These are phyloP conservation scores for Geotrichum bryndzae DNA, from an alignment of 1,139 yeast species.

Conservation along the genomic window DNA sequence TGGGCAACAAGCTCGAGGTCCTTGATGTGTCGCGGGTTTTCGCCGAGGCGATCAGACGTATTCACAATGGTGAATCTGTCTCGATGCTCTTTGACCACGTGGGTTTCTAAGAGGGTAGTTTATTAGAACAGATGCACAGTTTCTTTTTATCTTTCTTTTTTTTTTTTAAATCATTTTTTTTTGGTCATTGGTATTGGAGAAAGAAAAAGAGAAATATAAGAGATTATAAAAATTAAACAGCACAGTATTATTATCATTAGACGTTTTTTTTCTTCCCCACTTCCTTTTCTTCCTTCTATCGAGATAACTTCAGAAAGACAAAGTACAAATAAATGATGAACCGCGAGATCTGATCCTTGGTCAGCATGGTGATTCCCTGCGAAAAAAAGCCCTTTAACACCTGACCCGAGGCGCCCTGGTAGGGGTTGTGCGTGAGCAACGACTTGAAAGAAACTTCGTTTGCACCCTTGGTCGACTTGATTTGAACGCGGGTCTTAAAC, in stretches of 20 bases:
- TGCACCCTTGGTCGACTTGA: conserved; percentile 35
- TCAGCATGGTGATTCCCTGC: conserved; percentile 36
- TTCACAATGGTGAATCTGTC: conserved; percentile 94
- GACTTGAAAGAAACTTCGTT: neutral
- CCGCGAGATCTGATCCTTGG: conserved; percentile 33
- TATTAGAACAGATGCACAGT: neutral
- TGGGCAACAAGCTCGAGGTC: conserved; percentile 64
- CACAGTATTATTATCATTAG: neutral
- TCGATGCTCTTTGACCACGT: conserved; percentile 83
- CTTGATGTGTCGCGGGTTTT: conserved; percentile 82
- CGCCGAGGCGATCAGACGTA: conserved; percentile 92
- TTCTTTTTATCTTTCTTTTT: conserved; percentile 1
- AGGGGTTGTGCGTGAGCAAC: conserved; percentile 43
- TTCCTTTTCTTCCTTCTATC: neutral
- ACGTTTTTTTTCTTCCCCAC: neutral
- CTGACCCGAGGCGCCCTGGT: conserved; percentile 48
- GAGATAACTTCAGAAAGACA: conserved; percentile 12
- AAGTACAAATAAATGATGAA: conserved; percentile 28
- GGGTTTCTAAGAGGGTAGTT: conserved; percentile 18
- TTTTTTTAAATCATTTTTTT: neutral
- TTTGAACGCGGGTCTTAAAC: conserved; percentile 73
- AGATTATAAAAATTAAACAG: neutral
- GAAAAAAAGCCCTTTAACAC: conserved; percentile 35
- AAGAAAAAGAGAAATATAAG: neutral
- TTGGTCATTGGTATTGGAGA: no score